phyloP scores from a whole-genome alignment of 495 filamentous ascomycete species.

The Penicillium longicatenatum region DNA sequence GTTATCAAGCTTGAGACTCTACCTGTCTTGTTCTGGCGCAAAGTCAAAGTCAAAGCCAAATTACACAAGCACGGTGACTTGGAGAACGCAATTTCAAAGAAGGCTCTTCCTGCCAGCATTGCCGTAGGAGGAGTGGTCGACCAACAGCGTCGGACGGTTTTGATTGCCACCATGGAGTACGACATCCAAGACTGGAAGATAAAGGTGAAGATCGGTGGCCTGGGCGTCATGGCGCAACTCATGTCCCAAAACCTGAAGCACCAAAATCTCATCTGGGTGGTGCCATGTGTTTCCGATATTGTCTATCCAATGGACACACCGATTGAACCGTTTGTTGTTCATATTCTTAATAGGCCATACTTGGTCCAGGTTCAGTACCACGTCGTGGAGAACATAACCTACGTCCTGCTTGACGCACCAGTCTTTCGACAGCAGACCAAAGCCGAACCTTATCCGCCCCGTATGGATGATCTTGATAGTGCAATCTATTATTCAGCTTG shows the following conservation, averaged over 20 bases:
- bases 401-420: conserved; percentile 68
- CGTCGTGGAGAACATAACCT: conserved; percentile 66
- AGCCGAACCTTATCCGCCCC: conserved; percentile 66
- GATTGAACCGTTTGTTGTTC: conserved; percentile 66
- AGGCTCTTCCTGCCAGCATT: neutral
- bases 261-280: conserved; percentile 73
- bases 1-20: conserved; percentile 23
- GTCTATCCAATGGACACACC: conserved; percentile 62
- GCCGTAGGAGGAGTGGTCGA: conserved; percentile 39
- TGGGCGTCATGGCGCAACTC: conserved; percentile 70
- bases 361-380: conserved; percentile 69
- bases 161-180: conserved; percentile 75
- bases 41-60: neutral
- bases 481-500: conserved; percentile 75
- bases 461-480: conserved; percentile 74
- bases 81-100: conserved; percentile 4
- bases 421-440: conserved; percentile 73
- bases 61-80: neutral
- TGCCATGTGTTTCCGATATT: conserved; percentile 69
- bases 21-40: neutral
- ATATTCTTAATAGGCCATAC: conserved; percentile 63
- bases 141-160: conserved; percentile 53
- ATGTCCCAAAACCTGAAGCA: conserved; percentile 71
- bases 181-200: conserved; percentile 72
- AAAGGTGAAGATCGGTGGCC: conserved; percentile 73